These are phyloP conservation scores for Macadamia tetraphylla DNA, from an alignment of 164 flowering plant species.

Conservation along the genomic window DNA sequence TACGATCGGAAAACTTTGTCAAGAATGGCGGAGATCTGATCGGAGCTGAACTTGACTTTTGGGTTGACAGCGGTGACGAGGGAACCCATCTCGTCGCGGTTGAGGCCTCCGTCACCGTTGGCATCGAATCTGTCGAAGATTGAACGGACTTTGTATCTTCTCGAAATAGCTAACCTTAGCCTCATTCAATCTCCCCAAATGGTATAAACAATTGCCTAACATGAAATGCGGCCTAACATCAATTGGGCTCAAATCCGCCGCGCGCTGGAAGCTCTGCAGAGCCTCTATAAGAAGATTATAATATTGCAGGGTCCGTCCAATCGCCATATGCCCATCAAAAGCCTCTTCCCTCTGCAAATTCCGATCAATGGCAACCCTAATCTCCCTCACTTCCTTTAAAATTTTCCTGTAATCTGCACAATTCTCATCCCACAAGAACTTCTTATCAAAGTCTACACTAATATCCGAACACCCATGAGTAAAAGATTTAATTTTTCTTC, in stretches of 20 bases:
- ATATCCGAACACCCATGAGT: slow-evolving; percentile 16
- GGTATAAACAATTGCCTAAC: slow-evolving; percentile 13
- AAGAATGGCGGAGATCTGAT: slow-evolving; percentile 16
- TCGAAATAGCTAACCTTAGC: slow-evolving; percentile 6
- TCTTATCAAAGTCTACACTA: not conserved
- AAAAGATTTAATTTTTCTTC: slow-evolving; percentile 45
- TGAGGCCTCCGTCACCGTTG: slow-evolving; percentile 19
- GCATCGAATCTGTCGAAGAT: slow-evolving; percentile 17
- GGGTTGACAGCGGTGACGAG: slow-evolving; percentile 19
- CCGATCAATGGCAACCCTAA: slow-evolving; percentile 6
- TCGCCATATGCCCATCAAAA: slow-evolving; percentile 18
- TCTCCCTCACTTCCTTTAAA: slow-evolving; percentile 12
- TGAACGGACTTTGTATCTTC: no score
- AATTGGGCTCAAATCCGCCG: slow-evolving; percentile 7
- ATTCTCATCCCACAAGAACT: slow-evolving; percentile 1
- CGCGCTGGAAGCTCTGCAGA: slow-evolving; percentile 13
- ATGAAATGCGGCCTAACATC: slow-evolving; percentile 16
- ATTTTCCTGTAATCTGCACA: not conserved
- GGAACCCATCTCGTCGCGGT: slow-evolving; percentile 15
- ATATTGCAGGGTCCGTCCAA: slow-evolving; percentile 14
- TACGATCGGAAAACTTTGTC: slow-evolving; percentile 21
- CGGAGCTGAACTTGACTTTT: slow-evolving; percentile 12
- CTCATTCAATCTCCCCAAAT: slow-evolving; percentile 3
- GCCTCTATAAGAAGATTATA: slow-evolving; percentile 9
- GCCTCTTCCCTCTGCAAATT: slow-evolving; percentile 10